phyloP scores from a whole-genome alignment of 2,329 filamentous ascomycete genomes.

The Incumbomyces lentus region DNA sequence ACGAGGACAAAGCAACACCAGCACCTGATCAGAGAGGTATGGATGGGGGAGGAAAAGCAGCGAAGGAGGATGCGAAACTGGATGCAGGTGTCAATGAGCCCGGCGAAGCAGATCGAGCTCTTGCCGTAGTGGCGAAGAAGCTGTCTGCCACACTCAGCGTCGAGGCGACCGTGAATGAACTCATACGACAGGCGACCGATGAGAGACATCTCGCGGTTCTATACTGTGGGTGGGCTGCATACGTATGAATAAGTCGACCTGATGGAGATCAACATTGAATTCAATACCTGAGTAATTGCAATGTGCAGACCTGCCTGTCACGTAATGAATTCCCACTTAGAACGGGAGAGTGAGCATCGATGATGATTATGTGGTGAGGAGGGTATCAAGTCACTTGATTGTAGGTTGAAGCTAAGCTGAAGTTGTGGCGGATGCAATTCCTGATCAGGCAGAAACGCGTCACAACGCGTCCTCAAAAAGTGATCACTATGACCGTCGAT shows the following conservation, averaged over 20 bases:
- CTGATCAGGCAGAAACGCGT: no score
- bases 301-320: no score
- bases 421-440: no score
- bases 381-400: no score
- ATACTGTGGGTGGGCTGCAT: slow-evolving; percentile 58
- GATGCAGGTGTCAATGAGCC: slow-evolving; percentile 42
- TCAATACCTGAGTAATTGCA: no score
- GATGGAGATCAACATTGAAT: no score
- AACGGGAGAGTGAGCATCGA: no score
- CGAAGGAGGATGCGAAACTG: background rate
- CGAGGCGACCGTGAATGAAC: slow-evolving; percentile 86
- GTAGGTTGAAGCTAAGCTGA: no score
- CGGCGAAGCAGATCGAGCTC: slow-evolving; percentile 78
- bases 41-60: slow-evolving; percentile 16
- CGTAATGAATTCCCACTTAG: no score
- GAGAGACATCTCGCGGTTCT: slow-evolving; percentile 84
- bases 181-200: slow-evolving; percentile 92
- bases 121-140: slow-evolving; percentile 94
- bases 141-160: slow-evolving; percentile 88
- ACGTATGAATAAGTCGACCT: slow-evolving; percentile 24
- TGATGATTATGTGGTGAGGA: no score
- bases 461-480: no score
- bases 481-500: no score
- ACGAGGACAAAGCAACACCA: slow-evolving; percentile 16
- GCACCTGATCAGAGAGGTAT: slow-evolving; percentile 23